Conservation (phyloP, 495 filamentous ascomycete genomes). For the Xylaria curta region DNA sequence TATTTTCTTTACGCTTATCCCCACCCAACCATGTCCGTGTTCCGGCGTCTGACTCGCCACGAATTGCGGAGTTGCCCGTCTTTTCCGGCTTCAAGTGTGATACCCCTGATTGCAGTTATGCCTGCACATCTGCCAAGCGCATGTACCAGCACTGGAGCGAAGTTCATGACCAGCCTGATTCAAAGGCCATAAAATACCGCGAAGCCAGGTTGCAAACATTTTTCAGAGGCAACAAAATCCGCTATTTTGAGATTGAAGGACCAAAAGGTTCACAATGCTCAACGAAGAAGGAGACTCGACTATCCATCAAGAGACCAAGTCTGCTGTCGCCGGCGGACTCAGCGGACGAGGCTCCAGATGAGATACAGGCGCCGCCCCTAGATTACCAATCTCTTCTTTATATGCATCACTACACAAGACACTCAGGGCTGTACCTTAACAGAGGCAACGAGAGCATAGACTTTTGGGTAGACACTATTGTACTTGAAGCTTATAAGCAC, state of each 20-base stretch:
- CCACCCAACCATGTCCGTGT: conserved; percentile 3
- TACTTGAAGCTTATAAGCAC: conserved; percentile 7
- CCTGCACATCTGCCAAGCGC: conserved; percentile 1
- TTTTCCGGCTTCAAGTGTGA: conserved; percentile 14
- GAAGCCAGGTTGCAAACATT: conserved; percentile 14
- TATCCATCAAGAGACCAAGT: neutral
- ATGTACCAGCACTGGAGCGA: conserved; percentile 21
- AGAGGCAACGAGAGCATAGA: conserved; percentile 8
- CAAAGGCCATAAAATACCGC: conserved; percentile 15
- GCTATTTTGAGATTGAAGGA: conserved; percentile 18
- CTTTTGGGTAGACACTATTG: conserved; percentile 2
- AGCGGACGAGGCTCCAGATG: neutral
- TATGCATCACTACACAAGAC: conserved; percentile 22
- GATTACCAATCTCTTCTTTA: conserved; percentile 17
- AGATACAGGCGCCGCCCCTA: conserved; percentile 3
- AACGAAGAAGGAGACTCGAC: neutral
- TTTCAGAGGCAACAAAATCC: conserved; percentile 20
- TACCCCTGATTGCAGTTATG: conserved; percentile 6
- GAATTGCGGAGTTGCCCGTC: neutral
- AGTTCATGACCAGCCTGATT: conserved; percentile 9
- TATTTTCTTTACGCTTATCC: neutral
- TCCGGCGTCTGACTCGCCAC: conserved; percentile 9
- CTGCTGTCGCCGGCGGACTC: neutral
- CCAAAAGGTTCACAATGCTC: conserved; percentile 7
- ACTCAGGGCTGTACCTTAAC: conserved; percentile 1